Percentiles rank a stretch among this genome's conserved stretches.
These are phyloP conservation scores for Picea engelmannii DNA, from an alignment of 83 land plant species.

Conservation along the genomic window DNA sequence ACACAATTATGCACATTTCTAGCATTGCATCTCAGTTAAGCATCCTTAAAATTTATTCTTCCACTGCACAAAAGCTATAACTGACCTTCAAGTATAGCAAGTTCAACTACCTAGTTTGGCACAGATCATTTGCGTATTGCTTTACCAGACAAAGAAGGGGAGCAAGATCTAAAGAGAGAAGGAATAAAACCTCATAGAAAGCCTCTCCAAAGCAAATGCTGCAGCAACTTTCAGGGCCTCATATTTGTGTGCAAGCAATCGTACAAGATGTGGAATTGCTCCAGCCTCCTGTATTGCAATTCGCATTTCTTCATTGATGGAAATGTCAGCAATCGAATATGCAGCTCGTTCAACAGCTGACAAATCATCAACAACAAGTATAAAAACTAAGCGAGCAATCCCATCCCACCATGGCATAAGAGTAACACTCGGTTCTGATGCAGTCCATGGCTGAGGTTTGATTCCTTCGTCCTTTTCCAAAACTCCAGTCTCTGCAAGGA, in stretches of 20 bases:
- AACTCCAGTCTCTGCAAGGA: constrained; percentile 82
- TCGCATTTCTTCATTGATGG: constrained; percentile 78
- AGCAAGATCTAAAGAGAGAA: neutral
- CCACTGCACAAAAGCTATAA: too few species aligned
- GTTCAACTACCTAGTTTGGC: too few species aligned
- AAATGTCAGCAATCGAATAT: constrained; percentile 63
- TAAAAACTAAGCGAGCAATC: constrained; percentile 81
- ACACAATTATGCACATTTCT: too few species aligned
- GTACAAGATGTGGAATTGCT: constrained; percentile 65
- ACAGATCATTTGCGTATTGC: too few species aligned
- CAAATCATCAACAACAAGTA: constrained; percentile 74
- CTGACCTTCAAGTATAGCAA: too few species aligned
- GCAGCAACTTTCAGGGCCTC: constrained; percentile 58
- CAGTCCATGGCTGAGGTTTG: constrained; percentile 6
- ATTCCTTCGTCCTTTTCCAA: constrained; percentile 60
- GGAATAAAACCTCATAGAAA: constrained; percentile 63
- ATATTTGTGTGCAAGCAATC: constrained; percentile 51
- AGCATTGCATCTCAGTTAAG: too few species aligned
- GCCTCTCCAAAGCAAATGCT: constrained; percentile 69
- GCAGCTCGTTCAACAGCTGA: constrained; percentile 70
- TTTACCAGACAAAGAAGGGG: neutral
- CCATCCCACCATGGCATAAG: constrained; percentile 89
- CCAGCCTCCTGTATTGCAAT: constrained; percentile 83
- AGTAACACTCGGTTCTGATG: constrained; percentile 28
- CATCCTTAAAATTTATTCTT: too few species aligned